Evolutionary conservation across 371 early-diverging fungal species (phyloP).

Genomic region (Syncephalastrum monosporum): DNA sequence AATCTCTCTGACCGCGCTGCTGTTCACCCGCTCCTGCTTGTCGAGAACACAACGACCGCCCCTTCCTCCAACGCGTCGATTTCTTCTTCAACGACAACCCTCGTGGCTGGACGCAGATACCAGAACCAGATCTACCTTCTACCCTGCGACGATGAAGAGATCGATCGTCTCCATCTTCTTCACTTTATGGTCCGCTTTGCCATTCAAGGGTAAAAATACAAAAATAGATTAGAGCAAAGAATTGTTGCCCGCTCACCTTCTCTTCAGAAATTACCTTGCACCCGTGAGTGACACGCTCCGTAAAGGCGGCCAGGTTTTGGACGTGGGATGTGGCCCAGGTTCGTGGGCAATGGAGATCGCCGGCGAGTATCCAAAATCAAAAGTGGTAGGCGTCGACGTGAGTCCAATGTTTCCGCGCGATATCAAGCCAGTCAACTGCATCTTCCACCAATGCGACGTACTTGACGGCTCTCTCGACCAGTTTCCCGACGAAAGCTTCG

Average conservation of each 20-base stretch:
- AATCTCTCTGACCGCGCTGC: background rate
- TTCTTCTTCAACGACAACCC: too few species aligned
- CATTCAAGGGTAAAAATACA: slow-evolving; percentile 44
- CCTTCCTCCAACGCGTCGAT: background rate
- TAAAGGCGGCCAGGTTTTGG: slow-evolving; percentile 44
- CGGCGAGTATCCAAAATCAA: slow-evolving; percentile 55
- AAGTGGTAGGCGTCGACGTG: slow-evolving; percentile 50
- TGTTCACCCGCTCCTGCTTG: slow-evolving; percentile 12
- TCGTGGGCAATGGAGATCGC: slow-evolving; percentile 63
- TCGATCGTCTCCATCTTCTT: slow-evolving; percentile 38
- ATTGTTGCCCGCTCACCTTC: background rate
- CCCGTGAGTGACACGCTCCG: slow-evolving; percentile 48
- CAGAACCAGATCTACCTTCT: slow-evolving; percentile 30
- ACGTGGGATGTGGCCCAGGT: slow-evolving; percentile 59
- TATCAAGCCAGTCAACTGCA: slow-evolving; percentile 44
- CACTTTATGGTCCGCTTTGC: slow-evolving; percentile 53
- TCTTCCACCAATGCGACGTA: slow-evolving; percentile 39
- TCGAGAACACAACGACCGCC: slow-evolving; percentile 24
- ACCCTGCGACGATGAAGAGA: slow-evolving; percentile 51
- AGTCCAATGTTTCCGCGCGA: slow-evolving; percentile 38
- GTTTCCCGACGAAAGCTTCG: slow-evolving; percentile 43
- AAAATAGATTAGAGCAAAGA: background rate
- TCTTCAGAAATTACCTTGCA: slow-evolving; percentile 44
- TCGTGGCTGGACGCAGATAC: slow-evolving; percentile 1
- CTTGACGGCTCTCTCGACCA: slow-evolving; percentile 25